Evolutionary conservation across 495 filamentous ascomycete species (phyloP), one percentile per base, ranked within the genome.

Genomic region (Talaromyces adpressus): DNA sequence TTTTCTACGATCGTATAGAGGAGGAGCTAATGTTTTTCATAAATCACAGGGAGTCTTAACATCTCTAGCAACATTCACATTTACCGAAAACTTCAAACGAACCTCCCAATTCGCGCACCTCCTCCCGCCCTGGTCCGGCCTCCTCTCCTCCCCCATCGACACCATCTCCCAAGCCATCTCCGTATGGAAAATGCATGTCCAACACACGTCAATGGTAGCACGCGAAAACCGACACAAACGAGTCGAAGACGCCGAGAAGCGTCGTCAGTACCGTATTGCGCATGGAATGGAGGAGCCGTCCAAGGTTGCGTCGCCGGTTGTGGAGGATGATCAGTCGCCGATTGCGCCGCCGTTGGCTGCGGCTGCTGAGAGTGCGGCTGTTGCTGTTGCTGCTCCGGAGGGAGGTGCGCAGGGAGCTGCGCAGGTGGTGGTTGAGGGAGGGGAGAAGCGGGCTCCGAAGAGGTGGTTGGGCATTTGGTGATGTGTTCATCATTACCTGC

Each of bases 231-330:
- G 92, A 45, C 77, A 82, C 62, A 79, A 79, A 64, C 82, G 84
- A 34, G 75, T 88, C 63, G 90, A 94, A 45, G 92, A 97, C 77
- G 87, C 90, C 39, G 77, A 84, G 71, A 94, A 95, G 84, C 79
- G 92, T 65, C 77, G 78, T 51, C 82, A 87, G 73, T 97, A 89
- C 73, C 85, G 90, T 56, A 84, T 88, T 77, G 91, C 90, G 59
- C 91, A 96, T 82, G 92, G 91, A 8, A 29, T 93, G 68, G 86
- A 88, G 66, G 81, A 85, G 66, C 63, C 66, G 56, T 69, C 71
- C 27, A 63, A 69, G 32, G 52, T 51, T 27, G 67, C 27, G 16
- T 57, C 9, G 61, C 64, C 62, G 32, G 67, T 64, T 20, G 63
- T n/a, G 20, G 61, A 66, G 45, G 76, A 73, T 67, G 68, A 69